These are phyloP conservation scores for Parachaetomium inaequale DNA, from an alignment of 495 filamentous ascomycete species.

Conservation along the genomic window DNA sequence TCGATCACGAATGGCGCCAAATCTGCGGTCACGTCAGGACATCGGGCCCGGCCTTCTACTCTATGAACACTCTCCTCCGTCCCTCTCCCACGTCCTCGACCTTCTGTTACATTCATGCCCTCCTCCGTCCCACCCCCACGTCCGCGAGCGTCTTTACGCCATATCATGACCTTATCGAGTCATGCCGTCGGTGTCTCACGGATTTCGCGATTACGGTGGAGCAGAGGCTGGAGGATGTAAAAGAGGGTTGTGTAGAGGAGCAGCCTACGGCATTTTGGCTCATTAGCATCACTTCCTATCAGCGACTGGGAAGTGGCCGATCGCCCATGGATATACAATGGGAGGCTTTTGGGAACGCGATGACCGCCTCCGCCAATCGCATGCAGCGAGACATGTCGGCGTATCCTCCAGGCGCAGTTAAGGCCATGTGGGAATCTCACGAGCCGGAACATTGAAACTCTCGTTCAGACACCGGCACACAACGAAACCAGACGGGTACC, in stretches of 20 bases:
- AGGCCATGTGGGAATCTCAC: neutral
- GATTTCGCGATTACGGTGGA: conserved; percentile 13
- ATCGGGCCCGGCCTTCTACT: neutral
- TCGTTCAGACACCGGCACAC: neutral
- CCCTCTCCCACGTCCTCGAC: too few species aligned
- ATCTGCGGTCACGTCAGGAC: conserved; percentile 5
- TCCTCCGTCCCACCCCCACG: too few species aligned
- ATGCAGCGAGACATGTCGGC: neutral
- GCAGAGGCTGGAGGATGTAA: neutral
- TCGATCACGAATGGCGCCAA: neutral
- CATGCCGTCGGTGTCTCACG: neutral
- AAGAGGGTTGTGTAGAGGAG: too few species aligned
- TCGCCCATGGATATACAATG: conserved; percentile 7
- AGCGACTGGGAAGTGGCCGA: conserved; percentile 9
- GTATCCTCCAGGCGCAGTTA: neutral
- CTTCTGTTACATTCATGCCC: too few species aligned
- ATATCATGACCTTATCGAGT: conserved; percentile 3
- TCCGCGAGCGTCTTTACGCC: neutral
- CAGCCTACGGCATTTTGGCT: neutral
- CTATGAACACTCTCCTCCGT: neutral
- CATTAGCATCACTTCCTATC: conserved; percentile 12
- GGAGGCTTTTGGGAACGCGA: neutral
- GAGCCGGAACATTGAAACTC: neutral
- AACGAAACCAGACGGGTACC: neutral
- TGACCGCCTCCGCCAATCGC: neutral